phyloP scores from a whole-genome alignment of 352 stramenopile genomes.

The Thalassiosira livingstoniorum region DNA sequence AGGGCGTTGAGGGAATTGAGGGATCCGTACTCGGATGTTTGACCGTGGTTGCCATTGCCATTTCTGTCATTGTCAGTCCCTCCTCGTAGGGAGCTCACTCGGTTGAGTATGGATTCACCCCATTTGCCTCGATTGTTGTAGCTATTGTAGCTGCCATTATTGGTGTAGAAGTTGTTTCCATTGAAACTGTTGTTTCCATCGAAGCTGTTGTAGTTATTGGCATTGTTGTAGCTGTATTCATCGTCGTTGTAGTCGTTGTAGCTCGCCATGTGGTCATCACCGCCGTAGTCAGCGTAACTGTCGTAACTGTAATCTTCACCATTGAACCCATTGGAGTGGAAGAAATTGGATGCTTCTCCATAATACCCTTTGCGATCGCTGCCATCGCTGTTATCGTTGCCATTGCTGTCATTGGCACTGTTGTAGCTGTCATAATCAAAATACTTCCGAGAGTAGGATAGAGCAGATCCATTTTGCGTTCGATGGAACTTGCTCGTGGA shows the following conservation, averaged over 20 bases:
- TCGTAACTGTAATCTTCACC: too few species aligned
- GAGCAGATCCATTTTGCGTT: too few species aligned
- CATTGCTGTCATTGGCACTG: not conserved
- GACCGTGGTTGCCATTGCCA: not conserved
- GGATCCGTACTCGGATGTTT: constrained; percentile 3
- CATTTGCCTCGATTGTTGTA: constrained; percentile 14
- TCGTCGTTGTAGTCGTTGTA: too few species aligned
- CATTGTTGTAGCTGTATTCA: not conserved
- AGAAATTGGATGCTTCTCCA: too few species aligned
- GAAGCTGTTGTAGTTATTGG: not conserved
- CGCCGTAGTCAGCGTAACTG: too few species aligned
- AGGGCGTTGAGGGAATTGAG: constrained; percentile 48
- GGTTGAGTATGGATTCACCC: constrained; percentile 8
- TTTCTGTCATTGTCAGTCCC: not conserved
- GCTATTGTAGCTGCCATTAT: constrained; percentile 4
- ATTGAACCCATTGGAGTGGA: too few species aligned
- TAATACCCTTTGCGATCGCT: too few species aligned
- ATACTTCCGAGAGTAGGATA: too few species aligned
- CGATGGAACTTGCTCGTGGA: too few species aligned
- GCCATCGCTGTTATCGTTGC: not conserved
- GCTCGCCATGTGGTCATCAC: too few species aligned
- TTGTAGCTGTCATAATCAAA: constrained; percentile 2
- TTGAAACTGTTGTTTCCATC: too few species aligned
- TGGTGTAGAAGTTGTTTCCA: not conserved
- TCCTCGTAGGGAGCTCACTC: not conserved